Percentiles rank a stretch among this genome's conserved stretches.
Evolutionary conservation across 2,329 filamentous ascomycete genomes (phyloP).

Genomic region (Colletotrichum liriopes): DNA sequence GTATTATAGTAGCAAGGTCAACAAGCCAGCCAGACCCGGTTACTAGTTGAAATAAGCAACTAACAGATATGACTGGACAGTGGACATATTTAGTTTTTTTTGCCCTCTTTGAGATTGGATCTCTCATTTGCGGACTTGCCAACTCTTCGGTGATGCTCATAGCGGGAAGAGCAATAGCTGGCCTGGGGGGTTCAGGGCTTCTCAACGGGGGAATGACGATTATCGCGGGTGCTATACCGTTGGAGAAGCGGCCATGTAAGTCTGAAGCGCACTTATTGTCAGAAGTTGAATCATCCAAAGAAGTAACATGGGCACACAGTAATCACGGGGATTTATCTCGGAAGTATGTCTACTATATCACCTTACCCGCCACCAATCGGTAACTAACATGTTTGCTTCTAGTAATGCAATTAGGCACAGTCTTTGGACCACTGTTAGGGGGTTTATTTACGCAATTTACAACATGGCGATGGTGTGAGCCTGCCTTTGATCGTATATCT

Average conservation of each 20-base stretch:
- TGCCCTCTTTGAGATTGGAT: constrained; percentile 49
- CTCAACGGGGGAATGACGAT: constrained; percentile 52
- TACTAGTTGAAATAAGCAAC: background rate
- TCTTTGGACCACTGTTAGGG: constrained; percentile 59
- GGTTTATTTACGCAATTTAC: constrained; percentile 56
- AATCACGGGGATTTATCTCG: too few species aligned
- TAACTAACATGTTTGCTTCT: too few species aligned
- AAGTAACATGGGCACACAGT: too few species aligned
- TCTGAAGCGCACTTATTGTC: background rate
- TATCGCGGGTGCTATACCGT: constrained; percentile 34
- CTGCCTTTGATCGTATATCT: background rate
- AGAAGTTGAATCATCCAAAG: too few species aligned
- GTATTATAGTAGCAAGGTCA: constrained; percentile 46
- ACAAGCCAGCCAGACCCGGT: background rate
- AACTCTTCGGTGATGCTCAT: background rate
- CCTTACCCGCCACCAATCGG: too few species aligned
- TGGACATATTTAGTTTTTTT: constrained; percentile 50
- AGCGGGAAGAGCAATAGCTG: constrained; percentile 4
- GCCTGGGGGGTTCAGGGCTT: background rate
- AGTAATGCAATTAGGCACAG: constrained; percentile 56
- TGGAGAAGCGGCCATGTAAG: constrained; percentile 47
- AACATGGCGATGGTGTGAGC: constrained; percentile 63
- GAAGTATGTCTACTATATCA: too few species aligned
- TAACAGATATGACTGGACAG: constrained; percentile 36
- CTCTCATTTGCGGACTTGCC: constrained; percentile 8